Percentiles rank a stretch among this genome's conserved stretches.
These are phyloP conservation scores for Podospora australis DNA, from an alignment of 495 filamentous ascomycete species.

Conservation along the genomic window DNA sequence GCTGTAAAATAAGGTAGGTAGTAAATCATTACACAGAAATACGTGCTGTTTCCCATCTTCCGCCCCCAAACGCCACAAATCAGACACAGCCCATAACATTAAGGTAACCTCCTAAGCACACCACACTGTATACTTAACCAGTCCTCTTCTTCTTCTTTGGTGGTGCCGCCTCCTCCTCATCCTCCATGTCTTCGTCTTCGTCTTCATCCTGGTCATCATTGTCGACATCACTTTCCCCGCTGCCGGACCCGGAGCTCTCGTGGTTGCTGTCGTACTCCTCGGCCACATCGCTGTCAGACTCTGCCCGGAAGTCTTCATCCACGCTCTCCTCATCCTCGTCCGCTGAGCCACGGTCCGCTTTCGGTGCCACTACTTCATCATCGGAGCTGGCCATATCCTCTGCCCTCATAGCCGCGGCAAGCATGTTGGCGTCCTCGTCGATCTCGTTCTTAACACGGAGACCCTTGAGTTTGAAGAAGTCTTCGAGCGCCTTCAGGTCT, in stretches of 20 bases:
- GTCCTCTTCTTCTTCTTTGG: conserved; percentile 46
- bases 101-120: neutral
- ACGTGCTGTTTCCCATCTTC: neutral
- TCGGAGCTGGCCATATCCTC: conserved; percentile 70
- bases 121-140: conserved; percentile 13
- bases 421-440: conserved; percentile 55
- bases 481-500: conserved; percentile 89
- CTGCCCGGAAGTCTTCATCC: conserved; percentile 92
- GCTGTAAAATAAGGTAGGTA: no score
- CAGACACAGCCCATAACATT: neutral
- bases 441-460: conserved; percentile 97
- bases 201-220: conserved; percentile 37
- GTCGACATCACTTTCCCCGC: conserved; percentile 49
- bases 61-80: neutral
- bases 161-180: conserved; percentile 29
- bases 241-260: conserved; percentile 71
- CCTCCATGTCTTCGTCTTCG: conserved; percentile 27
- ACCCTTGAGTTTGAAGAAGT: conserved; percentile 90
- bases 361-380: conserved; percentile 72
- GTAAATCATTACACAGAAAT: no score
- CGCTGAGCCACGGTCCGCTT: conserved; percentile 76
- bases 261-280: conserved; percentile 93
- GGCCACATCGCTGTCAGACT: conserved; percentile 87
- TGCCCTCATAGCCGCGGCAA: conserved; percentile 74
- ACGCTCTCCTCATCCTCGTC: conserved; percentile 93